A percentile compares a stretch with the other conserved stretches of the same genome.
phyloP scores from a whole-genome alignment of 2,329 filamentous ascomycete species.

The Botrytis porri region DNA sequence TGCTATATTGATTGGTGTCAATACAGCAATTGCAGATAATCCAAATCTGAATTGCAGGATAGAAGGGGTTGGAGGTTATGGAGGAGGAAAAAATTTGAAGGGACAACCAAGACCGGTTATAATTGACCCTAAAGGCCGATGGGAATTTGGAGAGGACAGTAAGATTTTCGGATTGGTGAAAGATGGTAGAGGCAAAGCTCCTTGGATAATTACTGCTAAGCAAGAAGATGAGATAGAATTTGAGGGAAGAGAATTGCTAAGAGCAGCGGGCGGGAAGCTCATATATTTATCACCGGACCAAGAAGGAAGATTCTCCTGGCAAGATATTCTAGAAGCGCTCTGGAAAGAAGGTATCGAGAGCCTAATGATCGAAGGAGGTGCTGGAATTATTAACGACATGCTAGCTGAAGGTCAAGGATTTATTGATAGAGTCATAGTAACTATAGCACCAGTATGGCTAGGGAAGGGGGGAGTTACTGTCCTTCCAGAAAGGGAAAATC shows the following conservation, averaged over 20 bases:
- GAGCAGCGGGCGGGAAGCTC: slow-evolving; percentile 21
- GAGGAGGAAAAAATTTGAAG: slow-evolving; percentile 42
- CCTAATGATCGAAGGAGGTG: slow-evolving; percentile 92
- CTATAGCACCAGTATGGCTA: slow-evolving; percentile 87
- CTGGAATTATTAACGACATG: slow-evolving; percentile 74
- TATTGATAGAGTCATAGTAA: slow-evolving; percentile 78
- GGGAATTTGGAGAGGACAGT: slow-evolving; percentile 30
- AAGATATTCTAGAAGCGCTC: background rate
- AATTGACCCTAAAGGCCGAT: slow-evolving; percentile 38
- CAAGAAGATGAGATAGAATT: background rate
- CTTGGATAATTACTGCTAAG: slow-evolving; percentile 61
- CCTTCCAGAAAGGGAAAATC: slow-evolving; percentile 49
- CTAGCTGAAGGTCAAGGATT: slow-evolving; percentile 61
- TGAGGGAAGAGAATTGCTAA: slow-evolving; percentile 5
- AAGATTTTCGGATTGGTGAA: slow-evolving; percentile 65
- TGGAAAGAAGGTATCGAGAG: slow-evolving; percentile 51
- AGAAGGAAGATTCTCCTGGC: background rate
- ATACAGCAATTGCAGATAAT: slow-evolving; percentile 80
- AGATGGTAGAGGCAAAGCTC: slow-evolving; percentile 65
- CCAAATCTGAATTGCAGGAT: slow-evolving; percentile 82
- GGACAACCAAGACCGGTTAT: slow-evolving; percentile 30
- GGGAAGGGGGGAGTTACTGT: slow-evolving; percentile 79
- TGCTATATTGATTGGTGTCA: slow-evolving; percentile 80
- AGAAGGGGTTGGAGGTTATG: slow-evolving; percentile 42
- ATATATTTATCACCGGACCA: slow-evolving; percentile 17